Percentiles rank a stretch among this genome's conserved stretches.
Evolutionary conservation across 2,329 filamentous ascomycete genomes (phyloP).

Genomic region (Hymenoscyphus scutula): DNA sequence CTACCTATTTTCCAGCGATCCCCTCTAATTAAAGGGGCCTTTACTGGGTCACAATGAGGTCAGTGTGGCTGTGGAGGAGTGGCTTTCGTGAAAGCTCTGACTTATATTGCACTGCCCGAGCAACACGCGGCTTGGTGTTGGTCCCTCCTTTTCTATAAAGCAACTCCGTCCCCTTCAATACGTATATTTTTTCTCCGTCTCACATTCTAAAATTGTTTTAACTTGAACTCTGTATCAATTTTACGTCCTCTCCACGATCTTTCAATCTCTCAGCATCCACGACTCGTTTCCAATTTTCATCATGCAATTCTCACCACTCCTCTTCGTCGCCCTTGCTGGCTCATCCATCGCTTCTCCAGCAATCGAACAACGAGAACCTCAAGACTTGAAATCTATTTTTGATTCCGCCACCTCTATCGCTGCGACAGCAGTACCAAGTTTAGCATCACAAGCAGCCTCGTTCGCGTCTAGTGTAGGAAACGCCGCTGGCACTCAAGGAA

Average conservation of each 20-base stretch:
- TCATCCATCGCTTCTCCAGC: background rate
- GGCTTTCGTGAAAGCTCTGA: background rate
- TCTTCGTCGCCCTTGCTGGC: background rate
- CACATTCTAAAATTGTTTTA: background rate
- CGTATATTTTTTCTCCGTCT: background rate
- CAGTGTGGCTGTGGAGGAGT: background rate
- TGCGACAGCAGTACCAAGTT: no score
- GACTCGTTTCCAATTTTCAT: background rate
- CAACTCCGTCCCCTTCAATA: background rate
- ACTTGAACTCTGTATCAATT: background rate
- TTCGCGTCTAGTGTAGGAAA: no score
- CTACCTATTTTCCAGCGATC: background rate
- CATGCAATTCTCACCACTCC: background rate
- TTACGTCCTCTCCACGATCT: background rate
- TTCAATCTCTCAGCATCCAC: background rate
- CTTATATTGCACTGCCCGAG: background rate
- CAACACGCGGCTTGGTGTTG: background rate
- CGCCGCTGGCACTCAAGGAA: no score
- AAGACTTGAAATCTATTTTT: no score
- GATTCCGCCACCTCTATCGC: no score
- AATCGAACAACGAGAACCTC: background rate
- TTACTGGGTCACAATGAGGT: background rate
- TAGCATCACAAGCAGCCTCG: no score
- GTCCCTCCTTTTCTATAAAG: background rate
- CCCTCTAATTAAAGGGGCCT: background rate